Percentiles rank a stretch among this genome's conserved stretches.
Conservation (phyloP, 208 protist species). For the Leishmania braziliensis region DNA sequence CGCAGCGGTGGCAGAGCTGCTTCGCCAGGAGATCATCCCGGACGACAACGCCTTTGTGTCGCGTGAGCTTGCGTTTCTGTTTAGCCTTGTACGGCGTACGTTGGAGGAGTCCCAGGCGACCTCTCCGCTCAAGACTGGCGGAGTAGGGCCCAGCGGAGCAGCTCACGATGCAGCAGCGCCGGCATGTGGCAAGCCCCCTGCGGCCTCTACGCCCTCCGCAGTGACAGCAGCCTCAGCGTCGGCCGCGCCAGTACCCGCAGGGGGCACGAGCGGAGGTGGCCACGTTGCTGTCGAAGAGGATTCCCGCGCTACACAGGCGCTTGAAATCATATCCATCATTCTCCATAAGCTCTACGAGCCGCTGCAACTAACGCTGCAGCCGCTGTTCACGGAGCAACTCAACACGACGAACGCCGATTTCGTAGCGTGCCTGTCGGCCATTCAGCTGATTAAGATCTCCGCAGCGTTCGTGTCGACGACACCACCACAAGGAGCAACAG, state of each 20-base stretch:
- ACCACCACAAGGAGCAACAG: neutral
- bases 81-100: slow-evolving; percentile 13
- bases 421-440: slow-evolving; percentile 41
- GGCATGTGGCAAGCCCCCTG: neutral
- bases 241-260: neutral
- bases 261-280: neutral
- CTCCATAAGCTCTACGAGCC: slow-evolving; percentile 18
- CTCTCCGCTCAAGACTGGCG: neutral
- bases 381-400: slow-evolving; percentile 23
- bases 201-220: neutral
- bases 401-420: slow-evolving; percentile 38
- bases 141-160: neutral
- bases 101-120: neutral
- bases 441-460: slow-evolving; percentile 41
- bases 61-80: slow-evolving; percentile 24
- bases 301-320: slow-evolving; percentile 11
- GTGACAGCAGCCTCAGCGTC: neutral
- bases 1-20: slow-evolving; percentile 28
- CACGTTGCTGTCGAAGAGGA: slow-evolving; percentile 14
- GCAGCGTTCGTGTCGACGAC: neutral
- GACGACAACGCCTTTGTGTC: slow-evolving; percentile 28
- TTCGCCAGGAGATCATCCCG: slow-evolving; percentile 23
- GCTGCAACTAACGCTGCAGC: slow-evolving; percentile 18
- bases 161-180: neutral
- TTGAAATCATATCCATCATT: slow-evolving; percentile 23